A percentile compares a stretch with the other conserved stretches of the same genome.
These are phyloP conservation scores for Solanum sejunctum DNA, from an alignment of 257 asterid genomes.

Conservation along the genomic window DNA sequence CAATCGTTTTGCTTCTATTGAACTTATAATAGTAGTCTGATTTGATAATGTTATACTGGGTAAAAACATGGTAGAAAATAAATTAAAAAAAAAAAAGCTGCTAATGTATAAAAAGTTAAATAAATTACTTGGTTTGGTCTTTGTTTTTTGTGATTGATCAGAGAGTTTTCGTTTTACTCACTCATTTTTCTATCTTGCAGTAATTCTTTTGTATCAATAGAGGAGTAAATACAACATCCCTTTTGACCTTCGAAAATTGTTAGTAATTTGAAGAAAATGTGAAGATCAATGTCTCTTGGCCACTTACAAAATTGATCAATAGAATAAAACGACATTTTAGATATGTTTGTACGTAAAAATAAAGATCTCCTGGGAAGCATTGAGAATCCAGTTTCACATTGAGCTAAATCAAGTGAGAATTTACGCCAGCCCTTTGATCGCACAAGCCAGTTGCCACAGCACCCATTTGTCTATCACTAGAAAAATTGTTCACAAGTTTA, in stretches of 20 bases:
- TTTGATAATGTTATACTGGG: background rate
- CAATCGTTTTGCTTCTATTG: background rate
- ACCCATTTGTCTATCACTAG: constrained; percentile 39
- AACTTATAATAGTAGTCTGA: background rate
- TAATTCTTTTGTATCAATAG: background rate
- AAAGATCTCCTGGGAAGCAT: background rate
- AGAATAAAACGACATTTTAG: background rate
- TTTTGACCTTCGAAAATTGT: no score
- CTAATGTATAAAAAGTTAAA: background rate
- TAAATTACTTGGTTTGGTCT: background rate
- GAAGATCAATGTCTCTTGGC: background rate
- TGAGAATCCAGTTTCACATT: background rate
- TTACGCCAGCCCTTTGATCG: constrained; percentile 69
- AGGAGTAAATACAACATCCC: background rate
- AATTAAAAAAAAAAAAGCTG: background rate
- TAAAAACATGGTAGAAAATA: background rate
- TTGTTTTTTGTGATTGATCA: background rate
- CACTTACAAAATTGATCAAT: background rate
- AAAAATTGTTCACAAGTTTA: constrained; percentile 39
- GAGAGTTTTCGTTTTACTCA: background rate
- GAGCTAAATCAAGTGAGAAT: background rate
- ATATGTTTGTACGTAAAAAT: background rate
- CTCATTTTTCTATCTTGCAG: background rate
- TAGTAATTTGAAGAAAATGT: background rate
- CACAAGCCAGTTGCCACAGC: constrained; percentile 67